Base-by-base conservation (phyloP, 495 filamentous ascomycete genomes). In the Hypoxylon fragiforme region DNA sequence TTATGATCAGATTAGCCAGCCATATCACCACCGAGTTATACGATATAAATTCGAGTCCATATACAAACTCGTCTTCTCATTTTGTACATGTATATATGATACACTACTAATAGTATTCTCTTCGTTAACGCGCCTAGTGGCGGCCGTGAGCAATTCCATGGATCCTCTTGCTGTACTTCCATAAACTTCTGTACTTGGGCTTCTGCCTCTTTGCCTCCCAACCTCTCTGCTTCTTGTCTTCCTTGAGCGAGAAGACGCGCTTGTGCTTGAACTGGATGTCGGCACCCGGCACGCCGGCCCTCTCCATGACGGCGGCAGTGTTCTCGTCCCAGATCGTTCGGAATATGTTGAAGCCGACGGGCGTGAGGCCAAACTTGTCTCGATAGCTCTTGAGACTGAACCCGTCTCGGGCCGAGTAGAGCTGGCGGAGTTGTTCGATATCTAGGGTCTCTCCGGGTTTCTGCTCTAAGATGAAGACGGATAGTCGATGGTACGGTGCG, bases 271-370 rank as follows among this genome's bases (percentile, higher is more conserved):
- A 91, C 75, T 96, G 89, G 47, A 96, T 66, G 63, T 96, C 87
- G 48, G 85, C 84, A 14, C 88, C 88, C 30, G 81, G 77, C 44
- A 92, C 76, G 44, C 83, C 85, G 51, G 89, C 83, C 66, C 86
- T 74, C 68, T 82, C 74, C 92, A 99, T 97, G 48, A 99, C 89
- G 30, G 77, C 84, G 51, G 80, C 83, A 28, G 87, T 99, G 45
- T 81, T 79, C 32, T 90, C 88, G 68, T 99, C 94, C 90, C 91
- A 99, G 53, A 85, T 70, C 57, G 81, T 86, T 54, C 94, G 84
- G 83, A 96, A 99, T 62, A 99, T 72, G 67, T 81, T 85, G 26
- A 88, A 85, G 44, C 94, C 94, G 30, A 96, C 85, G 5, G 91
- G 78, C 48, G 79, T 79, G 34, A 96, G 74, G 28, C 72, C 67